A percentile compares a stretch with the other conserved stretches of the same genome.
phyloP scores from a whole-genome alignment of 352 stramenopile genomes.

The Pythium guiyangense region DNA sequence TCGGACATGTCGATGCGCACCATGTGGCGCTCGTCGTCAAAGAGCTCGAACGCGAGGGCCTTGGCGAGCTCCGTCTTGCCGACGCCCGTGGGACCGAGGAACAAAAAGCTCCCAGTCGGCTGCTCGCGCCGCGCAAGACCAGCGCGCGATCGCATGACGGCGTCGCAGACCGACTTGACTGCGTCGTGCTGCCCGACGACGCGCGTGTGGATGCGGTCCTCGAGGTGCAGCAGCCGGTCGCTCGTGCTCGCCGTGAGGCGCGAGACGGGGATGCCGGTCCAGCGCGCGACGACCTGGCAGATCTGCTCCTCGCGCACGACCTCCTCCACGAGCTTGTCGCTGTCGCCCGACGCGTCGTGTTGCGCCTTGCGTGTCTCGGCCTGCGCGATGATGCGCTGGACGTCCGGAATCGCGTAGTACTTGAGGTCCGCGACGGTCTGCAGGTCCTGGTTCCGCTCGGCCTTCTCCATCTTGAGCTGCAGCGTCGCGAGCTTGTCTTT shows the following conservation, averaged over 20 bases:
- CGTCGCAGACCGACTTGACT: slow-evolving; percentile 89
- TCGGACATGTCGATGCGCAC: slow-evolving; percentile 97
- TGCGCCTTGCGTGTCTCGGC: slow-evolving; percentile 71
- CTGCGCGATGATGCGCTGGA: slow-evolving; percentile 85
- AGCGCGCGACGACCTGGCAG: slow-evolving; percentile 86
- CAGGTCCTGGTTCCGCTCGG: slow-evolving; percentile 93
- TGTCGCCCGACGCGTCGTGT: slow-evolving; percentile 46
- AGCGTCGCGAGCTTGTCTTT: slow-evolving; percentile 92
- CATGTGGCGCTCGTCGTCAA: slow-evolving; percentile 94
- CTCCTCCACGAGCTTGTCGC: slow-evolving; percentile 80
- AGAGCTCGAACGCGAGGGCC: slow-evolving; percentile 92
- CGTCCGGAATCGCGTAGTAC: slow-evolving; percentile 93
- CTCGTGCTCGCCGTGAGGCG: slow-evolving; percentile 76
- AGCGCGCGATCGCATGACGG: slow-evolving; percentile 90
- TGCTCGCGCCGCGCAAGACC: slow-evolving; percentile 84
- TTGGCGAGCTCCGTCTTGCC: slow-evolving; percentile 96
- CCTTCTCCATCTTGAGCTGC: slow-evolving; percentile 92
- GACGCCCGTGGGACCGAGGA: slow-evolving; percentile 94
- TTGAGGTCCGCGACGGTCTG: slow-evolving; percentile 94
- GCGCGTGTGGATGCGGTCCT: slow-evolving; percentile 81
- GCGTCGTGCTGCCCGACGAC: slow-evolving; percentile 94
- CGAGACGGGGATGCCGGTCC: slow-evolving; percentile 88
- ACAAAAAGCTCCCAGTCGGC: slow-evolving; percentile 95
- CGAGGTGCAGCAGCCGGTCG: slow-evolving; percentile 80
- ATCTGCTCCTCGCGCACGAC: slow-evolving; percentile 87